Conservation (phyloP, 768 basidiomycete species). For the Termitomyces sp. region DNA sequence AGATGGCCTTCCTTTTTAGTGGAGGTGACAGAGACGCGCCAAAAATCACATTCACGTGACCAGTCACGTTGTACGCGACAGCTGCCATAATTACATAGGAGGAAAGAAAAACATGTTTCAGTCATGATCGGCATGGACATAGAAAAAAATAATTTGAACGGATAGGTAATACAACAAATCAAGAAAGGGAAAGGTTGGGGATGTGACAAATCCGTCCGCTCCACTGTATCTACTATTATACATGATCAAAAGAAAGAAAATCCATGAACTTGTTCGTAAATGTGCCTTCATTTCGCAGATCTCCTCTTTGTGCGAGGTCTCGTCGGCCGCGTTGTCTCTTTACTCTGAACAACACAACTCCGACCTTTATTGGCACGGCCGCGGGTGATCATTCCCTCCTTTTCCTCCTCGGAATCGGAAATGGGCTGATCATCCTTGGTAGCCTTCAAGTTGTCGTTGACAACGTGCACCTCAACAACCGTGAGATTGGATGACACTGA, state of each 20-base stretch:
- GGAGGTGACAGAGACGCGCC: slow-evolving; percentile 12
- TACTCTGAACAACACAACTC: not conserved
- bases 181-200: not conserved
- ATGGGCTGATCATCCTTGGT: slow-evolving; percentile 15
- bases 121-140: not conserved
- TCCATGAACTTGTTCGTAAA: not conserved
- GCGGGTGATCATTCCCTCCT: slow-evolving; percentile 34
- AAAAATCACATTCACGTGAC: slow-evolving; percentile 22
- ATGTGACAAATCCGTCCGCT: slow-evolving; percentile 6
- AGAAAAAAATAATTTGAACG: not conserved
- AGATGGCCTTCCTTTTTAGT: not conserved
- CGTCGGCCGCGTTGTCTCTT: slow-evolving; percentile 1
- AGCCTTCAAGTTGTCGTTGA: slow-evolving; percentile 16
- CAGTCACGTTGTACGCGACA: slow-evolving; percentile 17
- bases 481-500: slow-evolving; percentile 39
- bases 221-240: not conserved
- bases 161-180: slow-evolving; percentile 7
- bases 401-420: slow-evolving; percentile 14
- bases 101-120: not conserved
- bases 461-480: slow-evolving; percentile 22
- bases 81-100: not conserved
- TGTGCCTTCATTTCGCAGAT: slow-evolving; percentile 5
- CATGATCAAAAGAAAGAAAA: slow-evolving; percentile 7
- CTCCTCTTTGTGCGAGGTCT: slow-evolving; percentile 12
- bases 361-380: slow-evolving; percentile 25